These are phyloP conservation scores for Hanseniaspora pseudoguilliermondii DNA, from an alignment of 805 yeast species.

Conservation along the genomic window DNA sequence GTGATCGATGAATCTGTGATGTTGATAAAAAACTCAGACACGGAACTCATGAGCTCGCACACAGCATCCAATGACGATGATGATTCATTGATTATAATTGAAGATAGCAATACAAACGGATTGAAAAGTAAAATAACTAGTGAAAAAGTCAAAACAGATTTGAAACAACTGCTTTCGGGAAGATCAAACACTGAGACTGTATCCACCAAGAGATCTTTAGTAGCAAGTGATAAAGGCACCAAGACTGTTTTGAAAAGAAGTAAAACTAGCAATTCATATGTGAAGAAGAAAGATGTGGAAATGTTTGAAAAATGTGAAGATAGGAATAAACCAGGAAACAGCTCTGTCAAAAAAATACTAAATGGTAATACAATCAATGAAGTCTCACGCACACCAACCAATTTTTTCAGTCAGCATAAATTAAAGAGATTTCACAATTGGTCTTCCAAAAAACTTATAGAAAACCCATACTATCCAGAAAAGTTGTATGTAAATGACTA, in stretches of 20 bases:
- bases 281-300: neutral
- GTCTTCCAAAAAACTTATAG: constrained; percentile 1
- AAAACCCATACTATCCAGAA: neutral
- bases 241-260: neutral
- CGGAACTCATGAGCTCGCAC: neutral
- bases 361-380: neutral
- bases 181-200: neutral
- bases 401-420: neutral
- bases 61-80: neutral
- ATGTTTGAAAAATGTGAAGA: neutral
- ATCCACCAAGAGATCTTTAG: neutral
- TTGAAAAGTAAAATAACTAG: neutral
- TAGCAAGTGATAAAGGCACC: neutral
- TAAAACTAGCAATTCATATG: neutral
- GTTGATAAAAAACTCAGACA: constrained; percentile 2
- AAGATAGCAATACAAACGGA: constrained; percentile 2
- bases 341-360: neutral
- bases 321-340: neutral
- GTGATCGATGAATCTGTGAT: neutral
- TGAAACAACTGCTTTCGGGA: constrained; percentile 14
- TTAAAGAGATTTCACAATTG: constrained; percentile 9
- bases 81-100: constrained; percentile 13
- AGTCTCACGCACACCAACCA: neutral
- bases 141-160: neutral
- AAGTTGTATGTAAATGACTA: neutral